A percentile compares a stretch with the other conserved stretches of the same genome.
Conservation (phyloP, 306 rosid species). For the Glycine tomentella region DNA sequence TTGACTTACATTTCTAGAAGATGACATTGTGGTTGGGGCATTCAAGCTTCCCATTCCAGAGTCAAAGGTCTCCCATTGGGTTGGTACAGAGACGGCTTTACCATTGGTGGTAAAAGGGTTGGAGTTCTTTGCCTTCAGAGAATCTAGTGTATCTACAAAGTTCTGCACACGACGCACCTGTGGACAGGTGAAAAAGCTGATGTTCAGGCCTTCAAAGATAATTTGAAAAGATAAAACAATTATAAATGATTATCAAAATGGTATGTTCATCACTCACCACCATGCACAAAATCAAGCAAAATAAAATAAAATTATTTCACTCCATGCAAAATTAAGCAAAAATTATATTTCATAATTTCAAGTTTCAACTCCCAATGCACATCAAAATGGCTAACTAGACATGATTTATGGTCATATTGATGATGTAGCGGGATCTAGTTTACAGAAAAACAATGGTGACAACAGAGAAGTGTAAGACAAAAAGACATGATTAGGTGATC, state of each 20-base stretch:
- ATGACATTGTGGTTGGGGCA: conserved; percentile 62
- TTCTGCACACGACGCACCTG: conserved; percentile 88
- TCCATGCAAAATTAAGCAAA: too few relatives aligned
- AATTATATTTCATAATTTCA: not conserved
- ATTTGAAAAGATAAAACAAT: too few relatives aligned
- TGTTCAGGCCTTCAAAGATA: conserved; percentile 4
- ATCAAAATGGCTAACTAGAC: not conserved
- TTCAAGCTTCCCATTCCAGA: conserved; percentile 74
- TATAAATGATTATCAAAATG: not conserved
- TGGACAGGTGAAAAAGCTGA: conserved; percentile 19
- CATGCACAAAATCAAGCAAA: not conserved
- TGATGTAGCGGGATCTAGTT: not conserved
- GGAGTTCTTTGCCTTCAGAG: conserved; percentile 68
- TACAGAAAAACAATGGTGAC: conserved; percentile 25
- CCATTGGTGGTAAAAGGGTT: conserved; percentile 56
- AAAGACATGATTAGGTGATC: not conserved
- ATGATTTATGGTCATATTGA: not conserved
- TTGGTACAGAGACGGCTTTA: conserved; percentile 65
- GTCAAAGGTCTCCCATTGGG: conserved; percentile 73
- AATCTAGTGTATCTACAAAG: conserved; percentile 69
- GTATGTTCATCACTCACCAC: not conserved
- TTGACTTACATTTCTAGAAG: conserved; percentile 59
- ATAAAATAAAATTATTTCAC: too few relatives aligned
- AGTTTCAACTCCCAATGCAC: conserved; percentile 30
- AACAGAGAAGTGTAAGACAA: conserved; percentile 9